Base-by-base conservation (phyloP, 495 filamentous ascomycete genomes). In the Aeminium ludgeri region DNA sequence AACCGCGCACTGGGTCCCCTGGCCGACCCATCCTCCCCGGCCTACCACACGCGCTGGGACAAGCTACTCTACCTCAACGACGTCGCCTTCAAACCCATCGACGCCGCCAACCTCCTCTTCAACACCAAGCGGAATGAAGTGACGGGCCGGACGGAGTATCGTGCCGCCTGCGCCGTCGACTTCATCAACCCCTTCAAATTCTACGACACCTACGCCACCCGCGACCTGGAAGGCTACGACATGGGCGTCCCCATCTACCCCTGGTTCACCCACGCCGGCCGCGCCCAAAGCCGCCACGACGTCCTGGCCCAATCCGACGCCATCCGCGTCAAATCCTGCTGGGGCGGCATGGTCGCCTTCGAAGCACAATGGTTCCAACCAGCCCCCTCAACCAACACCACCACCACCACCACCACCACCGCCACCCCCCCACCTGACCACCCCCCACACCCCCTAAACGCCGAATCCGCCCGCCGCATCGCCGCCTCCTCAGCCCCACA, bases 301-400 rank as follows among this genome's bases (percentile, higher is more conserved):
- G 71, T 84, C 16, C 59, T 79, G 6, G 58, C 55, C 3, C 70
- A 69, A 18, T 73, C 61, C 42, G 79, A 84, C 49, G 74, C 75
- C 0, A 79, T 89, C 6, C 65, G 73, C 16, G 81, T 85, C 1
- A 70, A 72, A 47, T 79, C 74, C 46, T 89, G 82, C 57, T 86
- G 82, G 82, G 77, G 78, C 28, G 82, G 82, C 7, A 83, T 85
- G 68, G 74, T 80, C 6, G 80, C 80, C 3, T 83, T 84, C 50
- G 76, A 85, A 51, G 80, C 76, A 2, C 64, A 59, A 36, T 78
- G 69, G 43, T 77, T 86, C 51, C 73, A 61, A 53, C 48, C 46
- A 3, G n/a, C n/a, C n/a, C n/a, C n/a, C n/a, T n/a, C n/a, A n/a
- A 16, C 69, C 76, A 4, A 61, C n/a, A n/a, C n/a, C n/a, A n/a